Evolutionary conservation across 2,329 filamentous ascomycete genomes (phyloP), one percentile per base, ranked within the genome.

Genomic region (Stagonosporopsis rhizophila): DNA sequence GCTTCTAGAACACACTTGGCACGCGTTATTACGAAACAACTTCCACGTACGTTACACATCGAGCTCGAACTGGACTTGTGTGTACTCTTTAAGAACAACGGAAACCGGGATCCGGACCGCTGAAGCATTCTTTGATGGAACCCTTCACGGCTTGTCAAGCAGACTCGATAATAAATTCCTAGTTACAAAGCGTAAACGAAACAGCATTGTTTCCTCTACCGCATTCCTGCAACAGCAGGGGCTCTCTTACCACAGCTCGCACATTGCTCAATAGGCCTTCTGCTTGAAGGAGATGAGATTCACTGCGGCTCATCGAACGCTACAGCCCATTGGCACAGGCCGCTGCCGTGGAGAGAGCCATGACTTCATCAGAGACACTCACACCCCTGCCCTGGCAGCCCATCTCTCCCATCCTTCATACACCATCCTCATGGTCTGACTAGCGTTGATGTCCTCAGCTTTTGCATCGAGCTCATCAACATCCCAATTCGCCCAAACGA

Each of bases 401-500:
- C 17, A 20, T 9, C 7, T 15, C 34, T 35, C 34, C 62, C 60
- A 66, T 30, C 63, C 58, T 20, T 44, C 44, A 14, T 66, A 52
- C 1, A 58, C 60, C 37, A 69, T 62, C 2, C 53, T 68, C 37
- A 66, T 53, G 12, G 53, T 35, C 6, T 27, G 32, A 9, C 59
- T 56, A 5, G 32, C 45, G 44, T 60, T 41, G 39, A 72, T 67
- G 41, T 69, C 63, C 11, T 64, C 59, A 30, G 53, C 28, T 30
- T 38, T 30, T 7, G 32, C 45, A 34, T 39, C 22, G 56, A 74
- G 44, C 14, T 72, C 65, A 20, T 69, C 63, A 6, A 72, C 60
- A 51, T 57, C 59, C 67, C 66, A 73, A 32, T 72, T 67, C 2
- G 53, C 56, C 37, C 51, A 52, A 2, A 70, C 42, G 45, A 65